Evolutionary conservation across 1,139 yeast genomes (phyloP).

Genomic region (Saccharomycopsis hybrid): DNA sequence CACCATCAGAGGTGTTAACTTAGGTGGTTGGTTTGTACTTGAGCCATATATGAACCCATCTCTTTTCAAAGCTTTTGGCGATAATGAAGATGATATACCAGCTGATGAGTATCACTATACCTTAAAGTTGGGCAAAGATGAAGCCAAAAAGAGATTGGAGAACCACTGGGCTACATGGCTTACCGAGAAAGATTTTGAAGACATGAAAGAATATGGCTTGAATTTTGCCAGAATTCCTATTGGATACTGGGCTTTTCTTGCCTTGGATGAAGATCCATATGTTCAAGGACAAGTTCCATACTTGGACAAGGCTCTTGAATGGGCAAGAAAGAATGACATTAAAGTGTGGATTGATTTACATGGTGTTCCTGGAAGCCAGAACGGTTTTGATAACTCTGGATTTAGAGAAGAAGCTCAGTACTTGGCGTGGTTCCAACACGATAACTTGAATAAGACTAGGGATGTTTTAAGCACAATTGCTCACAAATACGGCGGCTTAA

Average conservation of each 20-base stretch:
- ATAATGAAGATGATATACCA: slow-evolving; percentile 55
- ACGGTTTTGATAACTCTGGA: slow-evolving; percentile 96
- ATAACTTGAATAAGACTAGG: slow-evolving; percentile 33
- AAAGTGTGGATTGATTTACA: slow-evolving; percentile 91
- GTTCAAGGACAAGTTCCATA: slow-evolving; percentile 77
- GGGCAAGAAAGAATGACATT: slow-evolving; percentile 60
- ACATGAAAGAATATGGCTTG: slow-evolving; percentile 60
- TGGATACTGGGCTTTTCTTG: slow-evolving; percentile 92
- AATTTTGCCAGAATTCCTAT: slow-evolving; percentile 86
- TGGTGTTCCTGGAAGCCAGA: slow-evolving; percentile 95
- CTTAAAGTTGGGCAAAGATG: slow-evolving; percentile 52
- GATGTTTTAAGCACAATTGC: slow-evolving; percentile 33
- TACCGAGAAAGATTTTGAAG: slow-evolving; percentile 62
- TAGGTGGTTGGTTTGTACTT: slow-evolving; percentile 90
- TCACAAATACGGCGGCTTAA: slow-evolving; percentile 37
- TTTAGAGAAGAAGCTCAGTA: slow-evolving; percentile 49
- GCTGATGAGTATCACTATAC: slow-evolving; percentile 81
- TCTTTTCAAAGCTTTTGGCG: slow-evolving; percentile 50
- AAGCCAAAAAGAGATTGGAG: slow-evolving; percentile 45
- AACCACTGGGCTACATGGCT: slow-evolving; percentile 79
- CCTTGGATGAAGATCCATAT: slow-evolving; percentile 68
- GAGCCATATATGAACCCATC: slow-evolving; percentile 88
- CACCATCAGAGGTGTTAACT: slow-evolving; percentile 53
- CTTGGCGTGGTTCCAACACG: slow-evolving; percentile 46
- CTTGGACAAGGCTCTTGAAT: slow-evolving; percentile 66